phyloP scores from a whole-genome alignment of 2,329 filamentous ascomycete species.

The Trichoderma sp. region DNA sequence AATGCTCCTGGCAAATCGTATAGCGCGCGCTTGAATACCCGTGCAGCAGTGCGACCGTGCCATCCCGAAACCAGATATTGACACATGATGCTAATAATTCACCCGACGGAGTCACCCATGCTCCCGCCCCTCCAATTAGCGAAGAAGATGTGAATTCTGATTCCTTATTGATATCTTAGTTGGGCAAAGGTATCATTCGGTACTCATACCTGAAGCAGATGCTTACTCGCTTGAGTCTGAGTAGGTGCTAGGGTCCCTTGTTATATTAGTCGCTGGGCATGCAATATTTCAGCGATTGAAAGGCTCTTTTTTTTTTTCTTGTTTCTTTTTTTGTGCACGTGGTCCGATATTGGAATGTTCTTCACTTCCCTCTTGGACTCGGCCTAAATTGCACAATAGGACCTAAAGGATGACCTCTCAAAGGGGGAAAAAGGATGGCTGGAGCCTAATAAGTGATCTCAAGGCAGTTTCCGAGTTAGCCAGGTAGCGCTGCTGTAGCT shows the following conservation, averaged over 20 bases:
- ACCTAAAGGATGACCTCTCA: neutral
- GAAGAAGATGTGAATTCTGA: neutral
- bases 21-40: conserved; percentile 5
- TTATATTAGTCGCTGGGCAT: neutral
- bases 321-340: neutral
- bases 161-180: conserved; percentile 1
- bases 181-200: neutral
- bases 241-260: neutral
- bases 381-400: neutral
- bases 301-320: neutral
- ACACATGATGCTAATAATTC: conserved; percentile 26
- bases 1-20: conserved; percentile 3
- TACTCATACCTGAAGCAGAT: conserved; percentile 6
- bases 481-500: neutral
- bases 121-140: conserved; percentile 18
- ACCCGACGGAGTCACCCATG: conserved; percentile 15
- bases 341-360: neutral
- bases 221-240: neutral
- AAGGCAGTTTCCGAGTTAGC: neutral
- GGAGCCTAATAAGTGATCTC: neutral
- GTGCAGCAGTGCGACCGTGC: conserved; percentile 29
- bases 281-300: neutral
- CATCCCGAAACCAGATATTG: conserved; percentile 30
- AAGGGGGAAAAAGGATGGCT: neutral
- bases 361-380: neutral